Evolutionary conservation across 1,284 basidiomycete genomes (phyloP).

Genomic region (Fomitopsis pinicola): DNA sequence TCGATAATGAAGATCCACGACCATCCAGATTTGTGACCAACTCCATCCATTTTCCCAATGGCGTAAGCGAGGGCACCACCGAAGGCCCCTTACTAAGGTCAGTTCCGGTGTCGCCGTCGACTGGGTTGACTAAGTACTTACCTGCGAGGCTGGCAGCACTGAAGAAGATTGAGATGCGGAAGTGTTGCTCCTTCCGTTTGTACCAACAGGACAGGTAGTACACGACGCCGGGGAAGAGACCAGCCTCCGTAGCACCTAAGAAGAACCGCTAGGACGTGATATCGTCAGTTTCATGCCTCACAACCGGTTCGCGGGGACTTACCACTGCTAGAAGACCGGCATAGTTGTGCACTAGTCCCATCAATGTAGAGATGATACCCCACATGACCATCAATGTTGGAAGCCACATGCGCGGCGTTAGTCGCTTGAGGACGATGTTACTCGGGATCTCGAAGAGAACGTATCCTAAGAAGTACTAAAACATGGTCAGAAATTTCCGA

Average conservation of each 20-base stretch:
- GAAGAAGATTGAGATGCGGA: constrained; percentile 42
- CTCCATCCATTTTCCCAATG: constrained; percentile 48
- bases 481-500: constrained; percentile 33
- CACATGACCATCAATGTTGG: constrained; percentile 11
- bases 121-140: constrained; percentile 19
- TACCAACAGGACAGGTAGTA: constrained; percentile 45
- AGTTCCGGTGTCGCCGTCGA: not conserved
- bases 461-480: constrained; percentile 55
- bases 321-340: constrained; percentile 54
- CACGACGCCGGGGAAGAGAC: constrained; percentile 52
- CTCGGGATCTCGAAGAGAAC: constrained; percentile 63
- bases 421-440: constrained; percentile 16
- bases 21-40: constrained; percentile 46
- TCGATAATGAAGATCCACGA: constrained; percentile 62
- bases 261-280: constrained; percentile 35
- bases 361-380: constrained; percentile 42
- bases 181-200: constrained; percentile 13
- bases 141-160: constrained; percentile 50
- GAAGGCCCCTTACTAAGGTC: constrained; percentile 13
- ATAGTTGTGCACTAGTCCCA: constrained; percentile 55
- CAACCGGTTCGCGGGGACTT: constrained; percentile 8
- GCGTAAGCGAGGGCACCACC: constrained; percentile 50
- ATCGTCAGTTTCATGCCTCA: constrained; percentile 11
- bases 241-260: constrained; percentile 38
- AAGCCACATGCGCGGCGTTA: constrained; percentile 45